Percentiles rank a stretch among this genome's conserved stretches.
These are phyloP conservation scores for Pseudogymnoascus destructans DNA, from an alignment of 2,329 filamentous ascomycete species.

Conservation along the genomic window DNA sequence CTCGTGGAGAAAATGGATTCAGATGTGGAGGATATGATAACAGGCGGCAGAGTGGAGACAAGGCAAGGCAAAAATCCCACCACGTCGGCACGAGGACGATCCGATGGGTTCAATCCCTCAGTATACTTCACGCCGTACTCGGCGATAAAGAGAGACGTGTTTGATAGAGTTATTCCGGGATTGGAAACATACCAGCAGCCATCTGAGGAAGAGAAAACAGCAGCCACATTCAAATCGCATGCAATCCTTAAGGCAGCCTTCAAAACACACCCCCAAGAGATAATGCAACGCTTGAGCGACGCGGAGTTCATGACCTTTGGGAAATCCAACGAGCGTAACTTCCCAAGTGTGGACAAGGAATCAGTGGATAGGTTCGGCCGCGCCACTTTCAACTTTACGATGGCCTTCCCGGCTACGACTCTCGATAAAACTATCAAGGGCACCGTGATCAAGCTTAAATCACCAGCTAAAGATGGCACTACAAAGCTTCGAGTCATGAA, in stretches of 20 bases:
- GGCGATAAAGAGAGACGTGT: not conserved
- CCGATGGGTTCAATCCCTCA: not conserved
- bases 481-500: not conserved
- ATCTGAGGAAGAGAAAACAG: not conserved
- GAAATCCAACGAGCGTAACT: not conserved
- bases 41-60: not conserved
- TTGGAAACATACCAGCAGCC: not conserved
- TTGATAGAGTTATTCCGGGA: not conserved
- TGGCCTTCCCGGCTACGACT: not conserved
- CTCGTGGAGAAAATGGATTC: not conserved
- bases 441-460: not conserved
- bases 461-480: not conserved
- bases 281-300: not conserved
- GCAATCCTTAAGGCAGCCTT: not conserved
- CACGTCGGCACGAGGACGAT: not conserved
- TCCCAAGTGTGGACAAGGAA: not conserved
- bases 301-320: not conserved
- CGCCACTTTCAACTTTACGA: not conserved
- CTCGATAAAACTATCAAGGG: not conserved
- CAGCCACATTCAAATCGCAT: not conserved
- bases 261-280: not conserved
- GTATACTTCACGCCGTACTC: not conserved
- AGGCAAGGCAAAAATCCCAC: not conserved
- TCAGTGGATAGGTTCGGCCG: not conserved
- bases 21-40: not conserved